A percentile compares a stretch with the other conserved stretches of the same genome.
phyloP scores from a whole-genome alignment of 805 yeast species.

The Metschnikowia matae region DNA sequence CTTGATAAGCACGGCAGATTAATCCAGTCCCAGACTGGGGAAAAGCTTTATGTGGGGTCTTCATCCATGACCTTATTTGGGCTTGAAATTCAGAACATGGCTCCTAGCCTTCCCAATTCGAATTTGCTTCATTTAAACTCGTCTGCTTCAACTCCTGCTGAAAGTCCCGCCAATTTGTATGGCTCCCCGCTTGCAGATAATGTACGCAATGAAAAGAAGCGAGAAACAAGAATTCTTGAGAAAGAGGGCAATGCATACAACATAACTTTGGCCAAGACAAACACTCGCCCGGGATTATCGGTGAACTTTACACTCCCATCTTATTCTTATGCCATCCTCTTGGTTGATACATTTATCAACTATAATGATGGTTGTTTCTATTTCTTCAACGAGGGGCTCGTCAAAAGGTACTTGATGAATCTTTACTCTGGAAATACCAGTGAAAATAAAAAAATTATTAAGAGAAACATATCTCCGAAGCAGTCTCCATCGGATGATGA shows the following conservation, averaged over 20 bases:
- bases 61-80: conserved; percentile 82
- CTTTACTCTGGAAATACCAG: conserved; percentile 51
- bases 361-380: conserved; percentile 84
- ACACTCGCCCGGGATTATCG: conserved; percentile 62
- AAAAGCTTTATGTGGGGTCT: conserved; percentile 71
- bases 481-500: conserved; percentile 31
- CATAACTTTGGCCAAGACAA: conserved; percentile 63
- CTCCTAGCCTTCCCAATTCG: conserved; percentile 31
- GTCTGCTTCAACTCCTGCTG: conserved; percentile 13
- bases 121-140: conserved; percentile 17
- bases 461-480: conserved; percentile 27
- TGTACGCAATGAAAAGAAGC: conserved; percentile 17
- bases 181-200: conserved; percentile 6
- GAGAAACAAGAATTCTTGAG: conserved; percentile 58
- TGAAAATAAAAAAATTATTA: conserved; percentile 36
- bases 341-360: conserved; percentile 72
- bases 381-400: conserved; percentile 78
- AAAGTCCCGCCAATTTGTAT: conserved; percentile 10
- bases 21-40: conserved; percentile 72
- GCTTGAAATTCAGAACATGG: conserved; percentile 66
- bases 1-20: conserved; percentile 68
- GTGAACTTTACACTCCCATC: conserved; percentile 73
- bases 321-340: conserved; percentile 67
- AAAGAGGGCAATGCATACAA: conserved; percentile 75
- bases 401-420: conserved; percentile 60